A percentile compares a stretch with the other conserved stretches of the same genome.
phyloP scores from a whole-genome alignment of 371 early-diverging fungal genomes.

The Entomophthora muscae region DNA sequence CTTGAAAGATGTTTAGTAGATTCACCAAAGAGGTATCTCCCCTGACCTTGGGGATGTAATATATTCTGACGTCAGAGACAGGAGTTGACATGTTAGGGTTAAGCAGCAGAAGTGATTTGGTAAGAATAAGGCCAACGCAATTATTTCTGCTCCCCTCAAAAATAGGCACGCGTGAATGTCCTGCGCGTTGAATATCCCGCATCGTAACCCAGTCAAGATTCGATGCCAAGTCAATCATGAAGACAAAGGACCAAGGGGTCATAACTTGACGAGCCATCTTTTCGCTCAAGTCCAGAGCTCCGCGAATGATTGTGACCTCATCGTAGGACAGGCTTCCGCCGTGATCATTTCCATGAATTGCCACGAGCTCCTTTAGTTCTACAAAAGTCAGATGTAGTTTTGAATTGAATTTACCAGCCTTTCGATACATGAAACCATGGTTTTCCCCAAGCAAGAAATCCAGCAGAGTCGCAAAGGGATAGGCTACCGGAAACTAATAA shows the following conservation, averaged over 20 bases:
- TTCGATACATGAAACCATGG: slow-evolving; percentile 60
- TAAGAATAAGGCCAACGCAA: slow-evolving; percentile 44
- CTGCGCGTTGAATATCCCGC: slow-evolving; percentile 55
- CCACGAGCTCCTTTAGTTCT: slow-evolving; percentile 83
- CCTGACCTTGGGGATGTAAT: slow-evolving; percentile 52
- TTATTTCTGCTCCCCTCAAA: slow-evolving; percentile 39
- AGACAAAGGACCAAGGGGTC: slow-evolving; percentile 62
- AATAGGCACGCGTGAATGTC: slow-evolving; percentile 86
- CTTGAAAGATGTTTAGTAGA: slow-evolving; percentile 85
- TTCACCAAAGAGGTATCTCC: slow-evolving; percentile 62
- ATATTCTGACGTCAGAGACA: slow-evolving; percentile 42
- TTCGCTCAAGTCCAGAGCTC: slow-evolving; percentile 74
- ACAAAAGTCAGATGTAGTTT: not conserved
- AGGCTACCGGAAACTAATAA: slow-evolving; percentile 51
- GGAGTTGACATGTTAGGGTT: slow-evolving; percentile 69
- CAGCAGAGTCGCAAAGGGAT: slow-evolving; percentile 56
- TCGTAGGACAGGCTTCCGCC: slow-evolving; percentile 70
- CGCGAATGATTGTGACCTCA: slow-evolving; percentile 82
- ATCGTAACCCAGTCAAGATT: slow-evolving; percentile 43
- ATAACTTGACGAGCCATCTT: slow-evolving; percentile 68
- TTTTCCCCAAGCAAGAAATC: slow-evolving; percentile 62
- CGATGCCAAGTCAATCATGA: slow-evolving; percentile 50
- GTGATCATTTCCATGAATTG: slow-evolving; percentile 46
- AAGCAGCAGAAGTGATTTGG: slow-evolving; percentile 43
- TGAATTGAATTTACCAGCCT: slow-evolving; percentile 19